Evolutionary conservation across 129 eudicot genomes (phyloP).

Genomic region (Smallanthus sonchifolius): DNA sequence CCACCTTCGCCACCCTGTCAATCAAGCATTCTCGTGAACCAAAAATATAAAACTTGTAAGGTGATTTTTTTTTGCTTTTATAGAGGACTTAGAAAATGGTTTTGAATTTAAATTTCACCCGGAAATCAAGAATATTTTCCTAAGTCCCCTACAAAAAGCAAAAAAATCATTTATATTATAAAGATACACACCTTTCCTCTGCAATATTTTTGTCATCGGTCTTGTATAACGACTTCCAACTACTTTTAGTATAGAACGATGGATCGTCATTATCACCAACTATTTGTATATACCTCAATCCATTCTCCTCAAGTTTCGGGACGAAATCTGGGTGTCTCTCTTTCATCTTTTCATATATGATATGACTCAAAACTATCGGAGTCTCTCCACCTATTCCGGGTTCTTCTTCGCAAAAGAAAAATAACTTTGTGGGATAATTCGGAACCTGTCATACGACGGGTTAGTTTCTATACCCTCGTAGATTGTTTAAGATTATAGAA

Average conservation of each 20-base stretch:
- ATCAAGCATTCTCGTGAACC: background rate
- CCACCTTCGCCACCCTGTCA: constrained; percentile 71
- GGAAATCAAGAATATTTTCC: too few species aligned
- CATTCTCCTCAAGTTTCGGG: constrained; percentile 16
- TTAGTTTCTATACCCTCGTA: too few species aligned
- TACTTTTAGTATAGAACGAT: constrained; percentile 56
- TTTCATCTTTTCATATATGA: constrained; percentile 25
- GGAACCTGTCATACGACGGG: constrained; percentile 44
- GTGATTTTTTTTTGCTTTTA: too few species aligned
- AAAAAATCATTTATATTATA: too few species aligned
- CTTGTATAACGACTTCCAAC: constrained; percentile 68
- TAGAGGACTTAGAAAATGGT: too few species aligned
- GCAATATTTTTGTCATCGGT: constrained; percentile 66
- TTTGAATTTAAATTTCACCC: too few species aligned
- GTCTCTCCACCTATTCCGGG: constrained; percentile 84
- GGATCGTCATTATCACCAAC: constrained; percentile 62
- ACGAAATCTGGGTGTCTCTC: constrained; percentile 25
- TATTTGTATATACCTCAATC: constrained; percentile 29
- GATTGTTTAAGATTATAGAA: too few species aligned
- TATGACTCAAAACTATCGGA: constrained; percentile 50
- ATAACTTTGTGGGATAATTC: constrained; percentile 58
- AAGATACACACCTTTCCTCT: constrained; percentile 52
- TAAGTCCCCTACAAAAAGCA: too few species aligned
- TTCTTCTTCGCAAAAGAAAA: constrained; percentile 83
- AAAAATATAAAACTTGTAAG: too few species aligned